These are phyloP conservation scores for Umbilicaria muhlenbergii DNA, from an alignment of 495 filamentous ascomycete genomes.

Conservation along the genomic window DNA sequence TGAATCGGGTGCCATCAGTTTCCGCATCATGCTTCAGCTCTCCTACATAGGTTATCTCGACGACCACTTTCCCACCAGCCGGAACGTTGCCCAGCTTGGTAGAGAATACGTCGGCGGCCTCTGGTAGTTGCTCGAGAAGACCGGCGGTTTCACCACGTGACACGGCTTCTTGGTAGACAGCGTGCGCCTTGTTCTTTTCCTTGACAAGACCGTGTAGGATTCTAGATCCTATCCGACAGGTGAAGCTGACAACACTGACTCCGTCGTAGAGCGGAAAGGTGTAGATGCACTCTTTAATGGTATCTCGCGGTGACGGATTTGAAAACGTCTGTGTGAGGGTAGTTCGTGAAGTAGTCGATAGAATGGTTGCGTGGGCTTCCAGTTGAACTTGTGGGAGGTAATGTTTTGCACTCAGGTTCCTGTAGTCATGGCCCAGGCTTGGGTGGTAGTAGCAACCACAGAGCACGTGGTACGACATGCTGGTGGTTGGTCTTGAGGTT, in stretches of 20 bases:
- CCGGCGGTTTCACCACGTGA: constrained; percentile 41
- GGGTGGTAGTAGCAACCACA: constrained; percentile 7
- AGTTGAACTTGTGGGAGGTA: constrained; percentile 41
- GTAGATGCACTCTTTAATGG: constrained; percentile 39
- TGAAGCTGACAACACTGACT: constrained; percentile 47
- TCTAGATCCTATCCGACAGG: constrained; percentile 33
- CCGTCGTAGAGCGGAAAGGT: constrained; percentile 55
- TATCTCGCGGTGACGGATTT: constrained; percentile 28
- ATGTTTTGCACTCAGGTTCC: constrained; percentile 3
- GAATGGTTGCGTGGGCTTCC: constrained; percentile 34
- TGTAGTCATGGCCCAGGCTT: not conserved
- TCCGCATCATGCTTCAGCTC: constrained; percentile 53
- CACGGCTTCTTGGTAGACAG: constrained; percentile 37
- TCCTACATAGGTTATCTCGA: constrained; percentile 47
- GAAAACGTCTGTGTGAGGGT: constrained; percentile 43
- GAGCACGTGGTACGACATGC: not conserved
- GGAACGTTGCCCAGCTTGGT: constrained; percentile 50
- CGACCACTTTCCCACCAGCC: constrained; percentile 29
- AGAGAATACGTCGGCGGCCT: constrained; percentile 46
- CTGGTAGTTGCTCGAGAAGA: constrained; percentile 40
- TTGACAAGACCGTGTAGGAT: constrained; percentile 43
- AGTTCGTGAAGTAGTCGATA: constrained; percentile 40
- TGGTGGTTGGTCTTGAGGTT: not conserved
- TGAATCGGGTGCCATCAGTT: constrained; percentile 46
- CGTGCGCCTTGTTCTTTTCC: constrained; percentile 38